phyloP scores from a whole-genome alignment of 1,284 basidiomycete species.

The Moniliophthora roreri region DNA sequence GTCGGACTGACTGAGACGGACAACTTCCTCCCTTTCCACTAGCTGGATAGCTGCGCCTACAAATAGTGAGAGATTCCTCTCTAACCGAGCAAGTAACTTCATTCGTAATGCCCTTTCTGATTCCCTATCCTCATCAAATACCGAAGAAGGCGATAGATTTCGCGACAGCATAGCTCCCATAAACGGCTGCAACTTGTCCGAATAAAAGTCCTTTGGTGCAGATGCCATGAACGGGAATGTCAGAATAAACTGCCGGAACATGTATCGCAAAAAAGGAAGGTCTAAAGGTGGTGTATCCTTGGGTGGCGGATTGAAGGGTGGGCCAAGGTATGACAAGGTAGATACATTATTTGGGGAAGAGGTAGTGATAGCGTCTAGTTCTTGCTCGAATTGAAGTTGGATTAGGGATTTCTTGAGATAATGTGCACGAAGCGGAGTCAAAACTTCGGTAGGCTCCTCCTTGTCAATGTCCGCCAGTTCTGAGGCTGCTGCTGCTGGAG shows the following conservation, averaged over 20 bases:
- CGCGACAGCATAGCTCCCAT: slow-evolving; percentile 78
- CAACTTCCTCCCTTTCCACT: slow-evolving; percentile 81
- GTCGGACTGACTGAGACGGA: slow-evolving; percentile 81
- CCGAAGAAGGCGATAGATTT: slow-evolving; percentile 68
- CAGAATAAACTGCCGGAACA: slow-evolving; percentile 89
- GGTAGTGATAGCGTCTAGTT: slow-evolving; percentile 72
- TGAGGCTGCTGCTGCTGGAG: slow-evolving; percentile 4
- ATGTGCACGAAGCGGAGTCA: slow-evolving; percentile 87
- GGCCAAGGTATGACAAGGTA: slow-evolving; percentile 83
- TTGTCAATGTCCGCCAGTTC: slow-evolving; percentile 10
- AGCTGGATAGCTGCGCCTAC: slow-evolving; percentile 82
- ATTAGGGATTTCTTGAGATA: slow-evolving; percentile 97
- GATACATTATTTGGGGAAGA: slow-evolving; percentile 57
- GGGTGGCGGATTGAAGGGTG: slow-evolving; percentile 78
- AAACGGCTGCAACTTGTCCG: slow-evolving; percentile 91
- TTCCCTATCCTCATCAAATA: slow-evolving; percentile 59
- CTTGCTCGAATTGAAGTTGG: slow-evolving; percentile 77
- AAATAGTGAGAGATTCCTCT: slow-evolving; percentile 83
- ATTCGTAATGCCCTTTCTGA: slow-evolving; percentile 54
- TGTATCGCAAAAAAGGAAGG: slow-evolving; percentile 84
- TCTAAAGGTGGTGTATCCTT: slow-evolving; percentile 62
- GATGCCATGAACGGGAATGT: slow-evolving; percentile 91
- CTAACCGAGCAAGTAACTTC: slow-evolving; percentile 71
- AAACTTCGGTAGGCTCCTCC: slow-evolving; percentile 9
- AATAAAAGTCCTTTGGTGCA: slow-evolving; percentile 88